Percentiles rank a stretch among this genome's conserved stretches.
Evolutionary conservation across 2,329 filamentous ascomycete species (phyloP).

Genomic region (Laburnicola sp.): DNA sequence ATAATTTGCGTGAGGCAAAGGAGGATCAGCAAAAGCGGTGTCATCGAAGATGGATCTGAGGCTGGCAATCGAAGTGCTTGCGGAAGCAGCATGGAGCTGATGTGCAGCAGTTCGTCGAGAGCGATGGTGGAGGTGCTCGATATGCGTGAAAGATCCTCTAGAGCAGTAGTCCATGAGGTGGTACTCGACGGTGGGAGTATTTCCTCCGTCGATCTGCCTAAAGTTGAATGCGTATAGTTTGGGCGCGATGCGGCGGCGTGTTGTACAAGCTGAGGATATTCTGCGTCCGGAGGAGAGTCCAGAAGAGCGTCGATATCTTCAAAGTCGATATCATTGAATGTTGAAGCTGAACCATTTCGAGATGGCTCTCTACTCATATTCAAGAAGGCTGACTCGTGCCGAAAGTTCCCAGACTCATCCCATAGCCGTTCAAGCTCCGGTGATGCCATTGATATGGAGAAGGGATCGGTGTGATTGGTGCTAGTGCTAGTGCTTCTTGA

Average conservation of each 20-base stretch:
- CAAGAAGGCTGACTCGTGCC: too few relatives aligned
- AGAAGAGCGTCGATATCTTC: too few relatives aligned
- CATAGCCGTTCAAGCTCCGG: too few relatives aligned
- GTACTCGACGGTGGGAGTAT: background rate
- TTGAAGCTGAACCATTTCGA: too few relatives aligned
- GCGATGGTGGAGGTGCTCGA: background rate
- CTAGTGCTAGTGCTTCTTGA: too few relatives aligned
- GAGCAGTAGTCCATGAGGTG: background rate
- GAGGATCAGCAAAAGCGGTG: background rate
- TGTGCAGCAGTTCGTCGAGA: background rate
- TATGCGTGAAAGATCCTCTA: background rate
- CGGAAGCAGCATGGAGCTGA: background rate
- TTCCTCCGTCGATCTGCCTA: background rate
- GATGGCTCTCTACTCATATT: too few relatives aligned
- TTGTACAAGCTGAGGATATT: background rate
- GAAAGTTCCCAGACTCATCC: too few relatives aligned
- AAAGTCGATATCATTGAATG: too few relatives aligned
- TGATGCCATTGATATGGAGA: too few relatives aligned
- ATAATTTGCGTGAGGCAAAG: background rate
- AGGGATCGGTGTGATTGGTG: too few relatives aligned
- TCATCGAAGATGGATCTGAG: background rate
- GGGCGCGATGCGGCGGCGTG: background rate
- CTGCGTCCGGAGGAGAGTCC: too few relatives aligned
- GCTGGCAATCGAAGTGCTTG: background rate
- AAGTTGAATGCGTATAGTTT: background rate